Evolutionary conservation across 345 rosid genomes (phyloP).

Genomic region (Acer saccharum): DNA sequence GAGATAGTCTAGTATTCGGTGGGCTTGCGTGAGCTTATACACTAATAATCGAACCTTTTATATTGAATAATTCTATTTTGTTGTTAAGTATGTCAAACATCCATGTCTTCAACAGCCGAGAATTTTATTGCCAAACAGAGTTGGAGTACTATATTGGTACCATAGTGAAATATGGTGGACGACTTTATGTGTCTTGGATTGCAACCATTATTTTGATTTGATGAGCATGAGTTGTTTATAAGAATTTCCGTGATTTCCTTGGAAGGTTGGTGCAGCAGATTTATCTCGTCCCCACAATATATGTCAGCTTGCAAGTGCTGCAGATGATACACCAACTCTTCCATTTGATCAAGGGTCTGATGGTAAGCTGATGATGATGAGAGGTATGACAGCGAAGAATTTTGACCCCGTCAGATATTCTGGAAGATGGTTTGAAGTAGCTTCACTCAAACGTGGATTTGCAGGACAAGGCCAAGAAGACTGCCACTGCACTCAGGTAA

Average conservation of each 20-base stretch:
- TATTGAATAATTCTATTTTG: neutral
- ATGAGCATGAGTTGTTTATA: constrained; percentile 10
- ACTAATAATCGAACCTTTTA: too few species aligned
- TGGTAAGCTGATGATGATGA: constrained; percentile 79
- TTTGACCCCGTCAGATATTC: constrained; percentile 87
- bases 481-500: constrained; percentile 96
- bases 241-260: constrained; percentile 12
- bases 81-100: neutral
- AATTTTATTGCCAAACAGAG: neutral
- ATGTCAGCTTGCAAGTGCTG: constrained; percentile 64
- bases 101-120: neutral
- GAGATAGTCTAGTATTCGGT: neutral
- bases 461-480: constrained; percentile 99
- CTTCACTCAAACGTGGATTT: constrained; percentile 92
- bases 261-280: constrained; percentile 68
- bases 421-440: constrained; percentile 99
- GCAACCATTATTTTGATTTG: too few species aligned
- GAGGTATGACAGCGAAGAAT: constrained; percentile 85
- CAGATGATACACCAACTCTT: constrained; percentile 45
- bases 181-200: too few species aligned
- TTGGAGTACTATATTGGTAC: too few species aligned
- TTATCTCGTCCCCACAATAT: constrained; percentile 36
- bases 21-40: neutral
- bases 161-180: too few species aligned
- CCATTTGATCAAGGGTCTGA: constrained; percentile 63